These are phyloP conservation scores for Pleurotus citrinopileatus DNA, from an alignment of 768 basidiomycete species.

Conservation along the genomic window DNA sequence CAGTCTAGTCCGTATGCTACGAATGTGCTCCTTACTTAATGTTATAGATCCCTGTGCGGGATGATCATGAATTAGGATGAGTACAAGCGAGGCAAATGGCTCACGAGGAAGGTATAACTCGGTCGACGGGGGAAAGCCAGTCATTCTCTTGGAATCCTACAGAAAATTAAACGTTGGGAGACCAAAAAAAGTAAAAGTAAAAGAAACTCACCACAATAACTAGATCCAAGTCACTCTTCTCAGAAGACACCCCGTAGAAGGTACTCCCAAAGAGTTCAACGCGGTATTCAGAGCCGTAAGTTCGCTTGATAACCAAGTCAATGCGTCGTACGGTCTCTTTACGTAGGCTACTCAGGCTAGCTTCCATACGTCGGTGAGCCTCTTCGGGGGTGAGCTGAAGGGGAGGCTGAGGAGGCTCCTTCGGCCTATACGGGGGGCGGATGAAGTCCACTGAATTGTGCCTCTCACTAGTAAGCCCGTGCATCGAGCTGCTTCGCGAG, in stretches of 20 bases:
- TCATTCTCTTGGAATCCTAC: constrained; percentile 30
- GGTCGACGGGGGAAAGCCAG: constrained; percentile 25
- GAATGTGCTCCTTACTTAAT: too few relatives aligned
- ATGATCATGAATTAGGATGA: background rate
- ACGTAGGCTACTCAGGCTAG: background rate
- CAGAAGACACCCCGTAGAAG: constrained; percentile 17
- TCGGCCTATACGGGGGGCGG: background rate
- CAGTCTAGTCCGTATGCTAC: too few relatives aligned
- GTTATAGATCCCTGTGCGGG: constrained; percentile 25
- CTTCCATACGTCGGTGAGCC: background rate
- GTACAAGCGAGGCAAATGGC: constrained; percentile 6
- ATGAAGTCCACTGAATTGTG: background rate
- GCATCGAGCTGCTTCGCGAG: background rate
- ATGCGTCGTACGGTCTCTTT: constrained; percentile 9
- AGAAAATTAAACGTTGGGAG: background rate
- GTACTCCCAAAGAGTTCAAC: constrained; percentile 20
- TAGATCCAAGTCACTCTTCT: constrained; percentile 19
- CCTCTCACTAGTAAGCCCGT: background rate
- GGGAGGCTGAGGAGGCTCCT: background rate
- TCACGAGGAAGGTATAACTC: constrained; percentile 26
- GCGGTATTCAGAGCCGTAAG: constrained; percentile 13
- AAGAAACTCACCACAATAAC: constrained; percentile 13
- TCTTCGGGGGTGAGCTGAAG: background rate
- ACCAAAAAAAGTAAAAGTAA: background rate
- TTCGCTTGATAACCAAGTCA: constrained; percentile 7